These are phyloP conservation scores for Dothistroma pini DNA, from an alignment of 2,329 filamentous ascomycete species.

Conservation along the genomic window DNA sequence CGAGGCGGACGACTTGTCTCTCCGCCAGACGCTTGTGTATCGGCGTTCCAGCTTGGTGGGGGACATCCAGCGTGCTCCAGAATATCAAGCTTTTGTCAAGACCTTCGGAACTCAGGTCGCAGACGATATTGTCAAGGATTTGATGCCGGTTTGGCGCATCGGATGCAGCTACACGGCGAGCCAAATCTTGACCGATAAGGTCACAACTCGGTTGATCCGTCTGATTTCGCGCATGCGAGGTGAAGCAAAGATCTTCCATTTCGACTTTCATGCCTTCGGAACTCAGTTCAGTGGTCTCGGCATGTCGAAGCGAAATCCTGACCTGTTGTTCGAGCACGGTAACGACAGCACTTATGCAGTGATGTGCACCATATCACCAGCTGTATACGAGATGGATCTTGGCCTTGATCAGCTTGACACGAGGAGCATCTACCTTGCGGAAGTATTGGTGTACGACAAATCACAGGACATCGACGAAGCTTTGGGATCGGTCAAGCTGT, in stretches of 20 bases:
- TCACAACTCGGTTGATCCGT: constrained; percentile 10
- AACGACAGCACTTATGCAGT: not conserved
- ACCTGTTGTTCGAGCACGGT: not conserved
- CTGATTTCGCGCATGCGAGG: constrained; percentile 11
- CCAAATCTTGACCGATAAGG: not conserved
- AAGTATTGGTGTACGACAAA: not conserved
- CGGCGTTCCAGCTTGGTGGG: not conserved
- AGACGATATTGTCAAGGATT: constrained; percentile 5
- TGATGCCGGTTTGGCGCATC: constrained; percentile 4
- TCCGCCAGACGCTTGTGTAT: not conserved
- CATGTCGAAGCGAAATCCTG: constrained; percentile 3
- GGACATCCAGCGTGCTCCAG: not conserved
- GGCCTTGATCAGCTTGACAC: not conserved
- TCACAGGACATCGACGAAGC: not conserved
- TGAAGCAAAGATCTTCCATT: constrained; percentile 11
- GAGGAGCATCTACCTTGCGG: not conserved
- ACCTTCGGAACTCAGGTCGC: not conserved
- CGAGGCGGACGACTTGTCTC: constrained; percentile 1
- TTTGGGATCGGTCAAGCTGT: not conserved
- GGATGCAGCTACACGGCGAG: not conserved
- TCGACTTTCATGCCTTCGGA: constrained; percentile 8
- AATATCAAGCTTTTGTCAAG: constrained; percentile 2
- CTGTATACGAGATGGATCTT: not conserved
- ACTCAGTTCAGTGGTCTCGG: not conserved
- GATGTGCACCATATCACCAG: not conserved